Conservation (phyloP, 2,329 filamentous ascomycete genomes). For the Hymenoscyphus salicellus region DNA sequence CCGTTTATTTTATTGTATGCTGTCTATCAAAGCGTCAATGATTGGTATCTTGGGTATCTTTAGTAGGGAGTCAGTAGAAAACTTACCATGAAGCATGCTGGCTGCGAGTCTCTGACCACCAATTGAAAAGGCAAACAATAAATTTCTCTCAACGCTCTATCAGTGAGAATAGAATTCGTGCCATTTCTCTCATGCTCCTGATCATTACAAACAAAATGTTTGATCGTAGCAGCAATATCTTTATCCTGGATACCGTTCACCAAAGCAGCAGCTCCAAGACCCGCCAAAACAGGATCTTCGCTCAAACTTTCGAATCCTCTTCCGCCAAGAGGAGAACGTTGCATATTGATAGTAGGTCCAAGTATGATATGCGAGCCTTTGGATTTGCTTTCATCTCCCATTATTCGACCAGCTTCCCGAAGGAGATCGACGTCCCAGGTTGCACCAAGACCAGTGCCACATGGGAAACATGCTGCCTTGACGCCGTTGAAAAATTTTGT, state of each 20-base stretch:
- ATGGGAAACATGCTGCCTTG: slow-evolving; percentile 46
- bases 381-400: slow-evolving; percentile 63
- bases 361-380: slow-evolving; percentile 72
- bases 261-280: slow-evolving; percentile 43
- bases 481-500: slow-evolving; percentile 38
- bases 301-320: slow-evolving; percentile 49
- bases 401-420: slow-evolving; percentile 59
- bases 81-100: slow-evolving; percentile 43
- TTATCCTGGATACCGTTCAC: slow-evolving; percentile 45
- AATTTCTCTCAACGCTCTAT: slow-evolving; percentile 43
- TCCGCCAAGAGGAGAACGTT: slow-evolving; percentile 47
- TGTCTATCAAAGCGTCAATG: slow-evolving; percentile 25
- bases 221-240: slow-evolving; percentile 45
- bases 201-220: slow-evolving; percentile 48
- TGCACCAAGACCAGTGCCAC: slow-evolving; percentile 50
- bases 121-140: slow-evolving; percentile 48
- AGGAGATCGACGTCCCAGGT: slow-evolving; percentile 65
- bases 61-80: neutral
- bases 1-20: slow-evolving; percentile 49
- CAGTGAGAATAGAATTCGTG: slow-evolving; percentile 38
- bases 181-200: slow-evolving; percentile 40
- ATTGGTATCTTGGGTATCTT: neutral
- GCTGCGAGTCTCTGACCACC: slow-evolving; percentile 42
- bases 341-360: slow-evolving; percentile 58
- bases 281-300: slow-evolving; percentile 47